Evolutionary conservation across 306 rosid genomes (phyloP), one percentile per base, ranked within the genome.

Genomic region (Prunus salicina): DNA sequence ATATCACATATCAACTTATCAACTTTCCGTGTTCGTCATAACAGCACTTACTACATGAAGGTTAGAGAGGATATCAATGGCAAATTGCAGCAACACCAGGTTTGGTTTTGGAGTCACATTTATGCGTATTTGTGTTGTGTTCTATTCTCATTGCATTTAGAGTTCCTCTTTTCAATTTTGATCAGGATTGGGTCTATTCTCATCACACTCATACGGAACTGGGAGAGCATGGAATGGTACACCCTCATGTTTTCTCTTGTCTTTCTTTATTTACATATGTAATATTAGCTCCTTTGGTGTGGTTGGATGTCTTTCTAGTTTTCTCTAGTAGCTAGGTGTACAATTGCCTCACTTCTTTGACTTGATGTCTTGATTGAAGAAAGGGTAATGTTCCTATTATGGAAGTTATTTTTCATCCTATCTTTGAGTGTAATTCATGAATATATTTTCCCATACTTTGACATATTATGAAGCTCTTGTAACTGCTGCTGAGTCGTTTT

Each of bases 71-170:
- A 85, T 51, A 75, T 92, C 80, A 66, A 47, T 75, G 80, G 74
- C 82, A 86, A 85, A 72, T 86, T 94, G 65, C 91, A 75, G 81
- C 73, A 86, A 78, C 95, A 81, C 56, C 88, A 84, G 96, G 98
- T 94, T 81, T 76, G 68, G 72, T 67, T 80, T 80, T 45, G 41
- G 58, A 69, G 20, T 76, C 56, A 69, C 65, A 78, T 69, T 20
- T 25, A 20, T 84, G 56, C 38, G 53, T 22, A 51, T 73, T 47
- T 53, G 8, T 38, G 8, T 38, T 69, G 45, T 60, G 66, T 19
- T 80, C 27, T 52, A 24, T 24, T 9, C 41, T 74, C 46, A 67
- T 47, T 51, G 67, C 67, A 41, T 67, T 68, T 63, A 30, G 51
- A 50, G 45, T 51, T 67, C 50, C 77, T 62, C 67, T 82, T 78